Evolutionary conservation across 148 eudicot genomes (phyloP).

Genomic region (Chenopodium formosanum): DNA sequence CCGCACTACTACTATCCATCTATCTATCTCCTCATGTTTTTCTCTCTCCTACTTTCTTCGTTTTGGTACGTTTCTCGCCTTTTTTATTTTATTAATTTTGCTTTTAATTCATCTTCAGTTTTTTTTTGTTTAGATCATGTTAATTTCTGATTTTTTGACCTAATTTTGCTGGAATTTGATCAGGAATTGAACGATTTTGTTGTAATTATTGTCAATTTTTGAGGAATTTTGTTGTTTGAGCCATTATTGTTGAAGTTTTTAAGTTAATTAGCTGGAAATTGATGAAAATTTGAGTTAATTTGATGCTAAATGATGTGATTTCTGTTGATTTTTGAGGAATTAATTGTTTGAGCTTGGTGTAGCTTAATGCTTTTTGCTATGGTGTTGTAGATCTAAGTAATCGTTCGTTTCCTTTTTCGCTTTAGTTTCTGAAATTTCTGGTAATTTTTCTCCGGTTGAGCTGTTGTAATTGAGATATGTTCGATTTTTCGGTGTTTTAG

Average conservation of each 20-base stretch:
- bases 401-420: not conserved
- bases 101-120: not conserved
- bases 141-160: not conserved
- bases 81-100: not conserved
- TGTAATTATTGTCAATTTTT: not conserved
- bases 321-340: not conserved
- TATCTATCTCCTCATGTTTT: constrained; percentile 13
- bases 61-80: constrained; percentile 27
- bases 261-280: not conserved
- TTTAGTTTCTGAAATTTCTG: not conserved
- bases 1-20: constrained; percentile 9
- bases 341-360: constrained; percentile 8
- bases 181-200: not conserved
- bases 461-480: constrained; percentile 8
- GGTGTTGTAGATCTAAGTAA: constrained; percentile 27
- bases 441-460: constrained; percentile 5
- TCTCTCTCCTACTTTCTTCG: constrained; percentile 6
- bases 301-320: constrained; percentile 2
- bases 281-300: not conserved
- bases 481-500: constrained; percentile 8
- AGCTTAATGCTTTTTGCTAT: constrained; percentile 8
- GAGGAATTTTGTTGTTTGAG: not conserved
- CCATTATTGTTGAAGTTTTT: not conserved
- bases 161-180: not conserved
- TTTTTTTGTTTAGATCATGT: constrained; percentile 1